Evolutionary conservation across 2,329 filamentous ascomycete genomes (phyloP).

Genomic region (Pseudogymnoascus pannorum): DNA sequence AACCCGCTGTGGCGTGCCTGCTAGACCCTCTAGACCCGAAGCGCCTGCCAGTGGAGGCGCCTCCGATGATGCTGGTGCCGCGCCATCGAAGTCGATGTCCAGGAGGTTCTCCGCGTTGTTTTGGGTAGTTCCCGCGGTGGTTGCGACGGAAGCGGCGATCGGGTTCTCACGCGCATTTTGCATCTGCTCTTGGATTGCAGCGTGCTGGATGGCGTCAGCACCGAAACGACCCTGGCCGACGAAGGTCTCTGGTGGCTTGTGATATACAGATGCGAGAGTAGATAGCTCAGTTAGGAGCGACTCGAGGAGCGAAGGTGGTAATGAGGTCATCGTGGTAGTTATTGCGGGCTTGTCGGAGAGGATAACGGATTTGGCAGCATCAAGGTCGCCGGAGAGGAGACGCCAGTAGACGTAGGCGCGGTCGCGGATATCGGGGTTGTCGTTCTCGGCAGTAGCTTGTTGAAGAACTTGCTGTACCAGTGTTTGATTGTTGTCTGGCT

Average conservation of each 20-base stretch:
- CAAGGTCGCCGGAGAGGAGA: constrained; percentile 82
- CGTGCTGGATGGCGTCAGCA: constrained; percentile 87
- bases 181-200: constrained; percentile 92
- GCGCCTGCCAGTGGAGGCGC: constrained; percentile 45
- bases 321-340: constrained; percentile 83
- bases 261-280: constrained; percentile 92
- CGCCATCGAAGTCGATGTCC: constrained; percentile 93
- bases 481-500: constrained; percentile 82
- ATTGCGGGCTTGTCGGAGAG: constrained; percentile 93
- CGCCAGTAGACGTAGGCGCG: constrained; percentile 98
- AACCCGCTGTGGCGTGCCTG: constrained; percentile 61
- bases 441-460: constrained; percentile 84
- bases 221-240: constrained; percentile 91
- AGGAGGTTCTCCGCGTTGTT: constrained; percentile 89
- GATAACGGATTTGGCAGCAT: constrained; percentile 87
- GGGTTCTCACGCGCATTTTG: constrained; percentile 91
- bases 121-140: constrained; percentile 53
- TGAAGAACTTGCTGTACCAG: constrained; percentile 94
- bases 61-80: constrained; percentile 80
- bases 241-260: constrained; percentile 97
- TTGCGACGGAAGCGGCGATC: constrained; percentile 75
- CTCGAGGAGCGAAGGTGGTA: constrained; percentile 77
- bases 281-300: constrained; percentile 87
- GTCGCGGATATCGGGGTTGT: constrained; percentile 96
- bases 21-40: constrained; percentile 45